A percentile compares a stretch with the other conserved stretches of the same genome.
phyloP scores from a whole-genome alignment of 768 basidiomycete species.

The Lentinula boryana region DNA sequence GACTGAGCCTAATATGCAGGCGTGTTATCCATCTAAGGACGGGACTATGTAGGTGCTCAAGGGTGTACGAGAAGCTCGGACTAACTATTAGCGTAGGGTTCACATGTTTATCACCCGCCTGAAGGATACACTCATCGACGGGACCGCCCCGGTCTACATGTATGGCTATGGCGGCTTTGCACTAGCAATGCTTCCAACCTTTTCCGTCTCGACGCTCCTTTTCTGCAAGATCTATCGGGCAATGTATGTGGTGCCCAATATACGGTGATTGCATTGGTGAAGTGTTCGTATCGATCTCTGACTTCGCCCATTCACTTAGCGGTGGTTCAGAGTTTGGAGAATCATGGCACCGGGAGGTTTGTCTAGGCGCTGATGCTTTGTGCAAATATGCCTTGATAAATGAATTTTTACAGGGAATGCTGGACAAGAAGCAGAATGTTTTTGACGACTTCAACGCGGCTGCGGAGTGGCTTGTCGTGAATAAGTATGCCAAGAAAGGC shows the following conservation, averaged over 20 bases:
- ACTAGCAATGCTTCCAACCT: neutral
- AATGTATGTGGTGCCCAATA: constrained; percentile 2
- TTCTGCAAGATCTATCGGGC: constrained; percentile 3
- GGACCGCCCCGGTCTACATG: neutral
- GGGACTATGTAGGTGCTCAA: neutral
- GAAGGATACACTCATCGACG: neutral
- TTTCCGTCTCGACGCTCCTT: constrained; percentile 1
- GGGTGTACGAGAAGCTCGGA: neutral
- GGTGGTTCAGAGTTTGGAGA: constrained; percentile 2
- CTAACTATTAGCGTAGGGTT: neutral
- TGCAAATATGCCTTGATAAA: neutral
- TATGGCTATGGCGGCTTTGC: constrained; percentile 4
- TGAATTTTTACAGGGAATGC: neutral
- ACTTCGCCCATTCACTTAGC: neutral
- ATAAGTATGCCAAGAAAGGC: neutral
- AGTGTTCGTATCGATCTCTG: neutral
- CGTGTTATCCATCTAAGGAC: constrained; percentile 2
- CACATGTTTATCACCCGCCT: constrained; percentile 4
- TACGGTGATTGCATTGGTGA: neutral
- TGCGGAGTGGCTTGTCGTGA: constrained; percentile 2
- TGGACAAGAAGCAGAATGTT: constrained; percentile 3
- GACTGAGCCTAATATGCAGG: neutral
- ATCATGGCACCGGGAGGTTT: constrained; percentile 3
- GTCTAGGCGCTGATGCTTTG: neutral
- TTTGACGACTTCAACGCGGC: constrained; percentile 4